Base-by-base conservation (phyloP, 2,329 filamentous ascomycete species). In the Plenodomus tracheiphilus region DNA sequence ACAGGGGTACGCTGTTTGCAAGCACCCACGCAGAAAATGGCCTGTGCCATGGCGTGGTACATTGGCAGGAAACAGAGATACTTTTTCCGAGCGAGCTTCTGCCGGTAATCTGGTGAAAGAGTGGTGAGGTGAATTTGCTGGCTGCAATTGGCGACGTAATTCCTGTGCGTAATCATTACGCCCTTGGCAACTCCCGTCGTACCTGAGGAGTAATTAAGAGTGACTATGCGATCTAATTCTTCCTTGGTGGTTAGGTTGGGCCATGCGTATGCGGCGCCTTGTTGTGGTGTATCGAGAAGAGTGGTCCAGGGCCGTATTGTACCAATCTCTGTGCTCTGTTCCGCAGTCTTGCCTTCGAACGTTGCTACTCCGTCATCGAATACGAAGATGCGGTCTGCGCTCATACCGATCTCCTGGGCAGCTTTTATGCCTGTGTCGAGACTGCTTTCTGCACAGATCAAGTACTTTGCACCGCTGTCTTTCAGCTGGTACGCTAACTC, bases 111-210 rank as follows among this genome's bases (percentile, higher is more conserved):
- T 0, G 78, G 75, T n/a, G 79, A 68, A 19, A 79, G 67, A 10
- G 72, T 58, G 2, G 66, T 59, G 18, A 83, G 69, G 55, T 77
- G 74, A n/a, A 80, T 75, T 15, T 84, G 81, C 50, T 88, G 84
- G 13, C 76, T 61, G 56, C 84, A 81, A 65, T 93, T 93, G 53
- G 88, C 80, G 37, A 91, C 81, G 62, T 90, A 89, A 58, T 90
- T 88, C 51, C 78, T 76, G 71, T 95, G 90, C n/a, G 85, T 84
- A 56, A 94, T 87, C 72, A 88, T 85, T 13, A 94, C 90, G 10
- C 91, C 91, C 69, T 95, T 95, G 9, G 90, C 89, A 3, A 91
- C 79, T 6, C 91, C 90, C 2, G 91, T 95, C 1, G 88, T 92
- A 10, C 89, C 85, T 22, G 82, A 86, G 56, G 84, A 88, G 73